phyloP scores from a whole-genome alignment of 2,329 filamentous ascomycete species.

The Myriosclerotinia curreyana region DNA sequence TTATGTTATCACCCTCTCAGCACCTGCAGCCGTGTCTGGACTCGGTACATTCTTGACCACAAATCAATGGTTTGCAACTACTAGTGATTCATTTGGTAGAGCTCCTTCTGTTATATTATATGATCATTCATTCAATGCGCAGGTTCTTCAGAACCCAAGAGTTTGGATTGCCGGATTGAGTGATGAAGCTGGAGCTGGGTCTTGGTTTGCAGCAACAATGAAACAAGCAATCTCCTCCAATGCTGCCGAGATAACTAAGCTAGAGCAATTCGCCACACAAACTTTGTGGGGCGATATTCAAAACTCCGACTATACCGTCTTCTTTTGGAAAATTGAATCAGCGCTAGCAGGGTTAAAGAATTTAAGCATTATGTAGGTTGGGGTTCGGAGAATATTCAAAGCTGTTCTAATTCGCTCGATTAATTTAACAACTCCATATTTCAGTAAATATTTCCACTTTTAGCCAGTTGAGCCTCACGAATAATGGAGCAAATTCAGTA shows the following conservation, averaged over 20 bases:
- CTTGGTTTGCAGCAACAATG: conserved; percentile 53
- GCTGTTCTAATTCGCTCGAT: too few species aligned
- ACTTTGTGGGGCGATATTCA: conserved; percentile 52
- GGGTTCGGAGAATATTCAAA: too few species aligned
- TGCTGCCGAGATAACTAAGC: conserved; percentile 48
- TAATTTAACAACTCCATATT: too few species aligned
- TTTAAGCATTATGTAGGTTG: too few species aligned
- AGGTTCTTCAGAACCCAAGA: conserved; percentile 48
- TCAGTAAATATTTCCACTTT: too few species aligned
- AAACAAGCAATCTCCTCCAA: conserved; percentile 54
- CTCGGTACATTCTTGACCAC: conserved; percentile 54
- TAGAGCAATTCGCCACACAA: conserved; percentile 53
- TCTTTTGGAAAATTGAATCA: too few species aligned
- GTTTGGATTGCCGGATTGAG: conserved; percentile 59
- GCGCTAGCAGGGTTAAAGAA: too few species aligned
- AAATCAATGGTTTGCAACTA: conserved; percentile 50
- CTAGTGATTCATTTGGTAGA: conserved; percentile 52
- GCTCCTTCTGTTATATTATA: conserved; percentile 56
- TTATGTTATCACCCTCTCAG: conserved; percentile 53
- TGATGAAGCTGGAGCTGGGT: conserved; percentile 57
- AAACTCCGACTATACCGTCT: conserved; percentile 44
- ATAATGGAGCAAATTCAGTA: too few species aligned
- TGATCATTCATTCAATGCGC: conserved; percentile 47
- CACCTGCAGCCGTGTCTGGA: conserved; percentile 45
- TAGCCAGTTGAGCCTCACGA: too few species aligned